Evolutionary conservation across 768 basidiomycete genomes (phyloP), one percentile per base, ranked within the genome.

Genomic region (Galerina sulciceps): DNA sequence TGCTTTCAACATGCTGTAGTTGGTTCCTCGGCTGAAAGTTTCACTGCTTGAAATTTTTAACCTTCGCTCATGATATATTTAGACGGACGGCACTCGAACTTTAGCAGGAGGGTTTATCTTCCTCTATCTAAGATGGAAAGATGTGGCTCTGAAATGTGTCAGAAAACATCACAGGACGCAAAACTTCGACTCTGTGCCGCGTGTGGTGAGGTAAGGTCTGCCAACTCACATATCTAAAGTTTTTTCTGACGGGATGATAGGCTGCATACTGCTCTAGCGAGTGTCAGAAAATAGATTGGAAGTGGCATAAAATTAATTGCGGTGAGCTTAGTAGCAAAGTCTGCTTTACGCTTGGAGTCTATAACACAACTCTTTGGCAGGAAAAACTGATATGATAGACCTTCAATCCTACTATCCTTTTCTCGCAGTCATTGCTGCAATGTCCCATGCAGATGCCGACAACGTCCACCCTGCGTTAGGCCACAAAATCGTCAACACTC

Each of bases 311-410:
- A 37, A 18, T 14, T 34, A 6, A 49, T 1, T 65, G 64, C 55
- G 57, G 64, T 62, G 23, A 13, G 64, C 49, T 2, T 41, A 5
- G 10, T 20, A 34, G 13, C 4, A 8, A 31, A 31, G 26, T 31
- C 26, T 31, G 10, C 20, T 18, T 23, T n/a, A n/a, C n/a, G n/a
- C n/a, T n/a, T n/a, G n/a, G 10, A 26, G 44, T 36, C 11, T 20
- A 38, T 17, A 13, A 37, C 3, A 31, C 22, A 8, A 35, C 18
- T 14, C 11, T 20, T 18, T 54, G 10, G 2, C 23, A 75, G 74
- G 73, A 6, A 73, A 73, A 61, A 79, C 75, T 3, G 74, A 76
- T 53, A 60, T 69, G 18, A 69, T 79, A 14, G 71, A 76, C 26
- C 58, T 79, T 3, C 53, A 57, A 6, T 47, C 60, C 2, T 77